phyloP scores from a whole-genome alignment of 768 basidiomycete genomes.

The Suillus paluster region DNA sequence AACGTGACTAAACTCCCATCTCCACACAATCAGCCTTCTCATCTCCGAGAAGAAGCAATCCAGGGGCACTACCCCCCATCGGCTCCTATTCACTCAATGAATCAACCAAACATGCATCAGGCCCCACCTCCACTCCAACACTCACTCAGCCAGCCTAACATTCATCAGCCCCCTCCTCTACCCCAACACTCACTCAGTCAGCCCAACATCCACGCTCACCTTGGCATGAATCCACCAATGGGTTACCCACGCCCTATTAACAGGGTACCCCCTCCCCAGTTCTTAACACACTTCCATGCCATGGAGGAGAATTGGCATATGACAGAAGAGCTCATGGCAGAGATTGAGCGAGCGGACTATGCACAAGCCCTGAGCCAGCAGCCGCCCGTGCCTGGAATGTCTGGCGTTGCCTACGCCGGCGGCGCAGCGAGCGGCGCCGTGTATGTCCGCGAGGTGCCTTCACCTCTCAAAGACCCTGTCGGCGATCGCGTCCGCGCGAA shows the following conservation, averaged over 20 bases:
- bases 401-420: constrained; percentile 52
- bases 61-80: constrained; percentile 52
- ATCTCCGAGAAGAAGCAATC: constrained; percentile 31
- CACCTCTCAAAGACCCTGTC: constrained; percentile 53
- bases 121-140: constrained; percentile 40
- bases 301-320: constrained; percentile 66
- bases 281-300: constrained; percentile 58
- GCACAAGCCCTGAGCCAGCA: constrained; percentile 58
- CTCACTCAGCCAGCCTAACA: constrained; percentile 32
- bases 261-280: constrained; percentile 57
- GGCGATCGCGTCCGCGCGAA: constrained; percentile 57
- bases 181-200: constrained; percentile 35
- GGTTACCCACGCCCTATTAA: constrained; percentile 70
- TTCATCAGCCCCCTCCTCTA: constrained; percentile 42
- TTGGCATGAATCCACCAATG: constrained; percentile 38
- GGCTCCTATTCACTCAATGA: constrained; percentile 36
- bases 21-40: constrained; percentile 30
- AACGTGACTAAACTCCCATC: constrained; percentile 37
- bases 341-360: constrained; percentile 73
- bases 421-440: constrained; percentile 46
- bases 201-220: constrained; percentile 32
- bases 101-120: constrained; percentile 33
- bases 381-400: constrained; percentile 39
- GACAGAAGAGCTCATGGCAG: constrained; percentile 70
- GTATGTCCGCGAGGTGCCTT: constrained; percentile 40